A percentile compares a stretch with the other conserved stretches of the same genome.
Evolutionary conservation across 768 basidiomycete species (phyloP).

Genomic region (Mycena galopus): DNA sequence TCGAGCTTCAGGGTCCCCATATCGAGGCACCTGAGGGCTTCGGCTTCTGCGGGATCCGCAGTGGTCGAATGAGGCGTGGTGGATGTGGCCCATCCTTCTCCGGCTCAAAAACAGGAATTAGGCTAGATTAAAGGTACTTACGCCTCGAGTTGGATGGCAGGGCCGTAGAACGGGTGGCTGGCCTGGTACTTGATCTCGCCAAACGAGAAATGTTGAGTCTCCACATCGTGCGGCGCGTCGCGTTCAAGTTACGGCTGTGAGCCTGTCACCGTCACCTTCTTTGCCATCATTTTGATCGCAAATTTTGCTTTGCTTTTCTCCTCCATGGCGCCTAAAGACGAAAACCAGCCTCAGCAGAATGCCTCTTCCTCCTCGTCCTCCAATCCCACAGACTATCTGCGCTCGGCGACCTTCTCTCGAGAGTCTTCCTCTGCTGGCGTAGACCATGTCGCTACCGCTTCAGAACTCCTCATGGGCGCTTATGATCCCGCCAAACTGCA

Average conservation of each 20-base stretch:
- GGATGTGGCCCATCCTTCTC: conserved; percentile 83
- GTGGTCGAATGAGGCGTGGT: conserved; percentile 86
- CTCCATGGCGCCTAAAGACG: conserved; percentile 23
- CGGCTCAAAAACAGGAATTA: conserved; percentile 11
- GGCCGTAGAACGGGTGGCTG: conserved; percentile 37
- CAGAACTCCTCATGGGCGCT: conserved; percentile 86
- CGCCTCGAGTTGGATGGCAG: conserved; percentile 43
- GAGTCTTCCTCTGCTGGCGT: conserved; percentile 53
- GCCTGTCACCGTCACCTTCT: too few relatives aligned
- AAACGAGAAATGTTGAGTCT: not conserved
- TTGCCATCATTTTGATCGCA: not conserved
- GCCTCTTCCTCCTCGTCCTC: conserved; percentile 62
- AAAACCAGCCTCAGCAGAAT: conserved; percentile 38
- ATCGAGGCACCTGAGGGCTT: conserved; percentile 84
- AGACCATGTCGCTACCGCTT: conserved; percentile 80
- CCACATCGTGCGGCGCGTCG: conserved; percentile 7
- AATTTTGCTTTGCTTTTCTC: not conserved
- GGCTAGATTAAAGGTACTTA: conserved; percentile 40
- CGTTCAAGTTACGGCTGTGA: too few relatives aligned
- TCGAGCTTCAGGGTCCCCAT: conserved; percentile 87
- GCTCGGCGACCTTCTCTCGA: conserved; percentile 62
- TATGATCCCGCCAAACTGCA: conserved; percentile 95
- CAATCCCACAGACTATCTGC: conserved; percentile 60
- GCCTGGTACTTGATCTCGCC: not conserved
- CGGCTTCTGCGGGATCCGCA: conserved; percentile 84